phyloP scores from a whole-genome alignment of 306 rosid species.

The Fragaria nilgerrensis region DNA sequence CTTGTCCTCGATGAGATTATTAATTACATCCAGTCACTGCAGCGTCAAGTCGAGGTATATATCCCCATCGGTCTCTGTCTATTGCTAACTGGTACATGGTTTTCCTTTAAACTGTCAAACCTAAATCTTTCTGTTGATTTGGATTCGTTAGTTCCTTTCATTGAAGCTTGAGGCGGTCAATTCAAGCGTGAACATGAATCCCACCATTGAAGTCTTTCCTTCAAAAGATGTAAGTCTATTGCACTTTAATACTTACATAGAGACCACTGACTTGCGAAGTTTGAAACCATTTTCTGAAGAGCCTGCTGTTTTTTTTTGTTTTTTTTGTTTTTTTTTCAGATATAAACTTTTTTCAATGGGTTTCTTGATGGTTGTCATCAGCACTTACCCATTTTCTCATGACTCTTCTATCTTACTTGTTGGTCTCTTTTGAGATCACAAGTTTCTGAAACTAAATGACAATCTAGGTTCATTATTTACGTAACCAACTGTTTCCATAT shows the following conservation, averaged over 20 bases:
- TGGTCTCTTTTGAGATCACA: not conserved
- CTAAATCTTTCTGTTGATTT: conserved; percentile 24
- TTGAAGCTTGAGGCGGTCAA: conserved; percentile 91
- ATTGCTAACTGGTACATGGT: not conserved
- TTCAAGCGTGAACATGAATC: conserved; percentile 56
- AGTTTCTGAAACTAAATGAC: not conserved
- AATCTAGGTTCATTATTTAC: conserved; percentile 6
- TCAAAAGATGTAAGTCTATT: conserved; percentile 67
- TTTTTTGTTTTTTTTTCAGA: not conserved
- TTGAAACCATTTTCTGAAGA: conserved; percentile 4
- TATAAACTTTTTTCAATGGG: not conserved
- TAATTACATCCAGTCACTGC: conserved; percentile 87
- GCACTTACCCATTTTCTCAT: not conserved
- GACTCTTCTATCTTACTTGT: not conserved
- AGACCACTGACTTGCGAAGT: not conserved
- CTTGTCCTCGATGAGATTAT: conserved; percentile 91
- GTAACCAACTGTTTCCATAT: not conserved
- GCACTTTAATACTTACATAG: not conserved
- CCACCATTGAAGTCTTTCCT: conserved; percentile 52
- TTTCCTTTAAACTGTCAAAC: conserved; percentile 10
- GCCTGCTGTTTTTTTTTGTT: not conserved
- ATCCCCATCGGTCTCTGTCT: conserved; percentile 14
- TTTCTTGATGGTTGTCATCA: conserved; percentile 4
- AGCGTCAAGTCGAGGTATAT: conserved; percentile 80
- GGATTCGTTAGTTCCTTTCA: conserved; percentile 64